Evolutionary conservation across 78 protist species (phyloP).

Genomic region (Dictyostelium brefeldianum): DNA sequence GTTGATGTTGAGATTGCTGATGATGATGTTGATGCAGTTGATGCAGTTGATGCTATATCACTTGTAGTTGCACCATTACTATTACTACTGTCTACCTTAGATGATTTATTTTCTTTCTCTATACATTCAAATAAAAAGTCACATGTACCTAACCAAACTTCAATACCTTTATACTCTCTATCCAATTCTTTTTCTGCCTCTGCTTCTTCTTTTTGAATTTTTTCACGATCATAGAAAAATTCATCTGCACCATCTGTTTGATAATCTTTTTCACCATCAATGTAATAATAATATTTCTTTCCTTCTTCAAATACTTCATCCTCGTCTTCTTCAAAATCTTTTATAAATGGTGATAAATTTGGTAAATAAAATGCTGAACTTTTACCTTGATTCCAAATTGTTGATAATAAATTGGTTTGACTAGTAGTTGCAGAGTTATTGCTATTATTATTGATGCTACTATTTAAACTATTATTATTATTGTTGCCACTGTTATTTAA

Average conservation of each 20-base stretch:
- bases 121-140: constrained; percentile 39
- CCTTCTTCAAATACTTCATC: constrained; percentile 23
- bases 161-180: constrained; percentile 45
- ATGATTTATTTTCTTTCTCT: not conserved
- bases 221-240: constrained; percentile 24
- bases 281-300: constrained; percentile 44
- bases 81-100: not conserved
- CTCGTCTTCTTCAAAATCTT: constrained; percentile 43
- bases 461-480: not conserved
- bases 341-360: constrained; percentile 32
- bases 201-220: not conserved
- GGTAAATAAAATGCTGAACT: constrained; percentile 19
- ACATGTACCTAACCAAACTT: constrained; percentile 33
- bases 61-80: not conserved
- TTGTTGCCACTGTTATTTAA: not conserved
- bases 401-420: not conserved
- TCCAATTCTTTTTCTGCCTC: constrained; percentile 23
- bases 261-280: constrained; percentile 24
- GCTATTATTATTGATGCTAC: not conserved
- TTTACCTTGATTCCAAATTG: not conserved
- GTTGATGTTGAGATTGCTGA: not conserved
- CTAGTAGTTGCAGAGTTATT: not conserved
- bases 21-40: not conserved
- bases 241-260: not conserved
- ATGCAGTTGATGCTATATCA: not conserved